These are phyloP conservation scores for Obelidium mucronatum DNA, from an alignment of 192 early-diverging fungal genomes.

Conservation along the genomic window DNA sequence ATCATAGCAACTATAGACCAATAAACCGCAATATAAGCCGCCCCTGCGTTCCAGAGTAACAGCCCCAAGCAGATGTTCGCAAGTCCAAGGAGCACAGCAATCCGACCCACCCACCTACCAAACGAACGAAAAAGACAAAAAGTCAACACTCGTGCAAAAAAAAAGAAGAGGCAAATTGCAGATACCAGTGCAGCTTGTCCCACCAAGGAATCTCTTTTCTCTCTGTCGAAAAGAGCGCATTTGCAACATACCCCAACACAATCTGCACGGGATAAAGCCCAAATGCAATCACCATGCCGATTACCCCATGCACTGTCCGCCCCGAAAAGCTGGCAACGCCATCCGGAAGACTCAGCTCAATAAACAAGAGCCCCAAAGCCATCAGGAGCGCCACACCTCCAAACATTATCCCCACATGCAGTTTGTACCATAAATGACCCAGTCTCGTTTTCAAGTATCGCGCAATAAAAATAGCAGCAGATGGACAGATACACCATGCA, in stretches of 20 bases:
- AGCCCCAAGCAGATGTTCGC: slow-evolving; percentile 8
- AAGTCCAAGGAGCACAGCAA: background rate
- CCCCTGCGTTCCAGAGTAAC: background rate
- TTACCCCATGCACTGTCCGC: background rate
- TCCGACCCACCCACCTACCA: slow-evolving; percentile 3
- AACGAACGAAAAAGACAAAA: background rate
- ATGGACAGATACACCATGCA: slow-evolving; percentile 44
- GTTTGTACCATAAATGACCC: slow-evolving; percentile 47
- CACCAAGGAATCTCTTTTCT: slow-evolving; percentile 42
- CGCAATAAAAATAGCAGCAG: slow-evolving; percentile 45
- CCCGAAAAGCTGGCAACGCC: slow-evolving; percentile 10
- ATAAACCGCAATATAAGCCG: background rate
- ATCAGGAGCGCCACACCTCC: slow-evolving; percentile 24
- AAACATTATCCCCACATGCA: slow-evolving; percentile 46
- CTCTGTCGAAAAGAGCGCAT: slow-evolving; percentile 37
- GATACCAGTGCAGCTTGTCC: slow-evolving; percentile 53
- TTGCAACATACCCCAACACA: slow-evolving; percentile 40
- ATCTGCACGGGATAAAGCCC: slow-evolving; percentile 34
- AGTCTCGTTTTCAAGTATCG: slow-evolving; percentile 46
- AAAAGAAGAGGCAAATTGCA: slow-evolving; percentile 45
- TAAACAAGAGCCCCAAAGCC: slow-evolving; percentile 30
- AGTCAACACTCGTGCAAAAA: background rate
- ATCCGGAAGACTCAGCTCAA: slow-evolving; percentile 29
- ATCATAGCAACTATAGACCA: background rate
- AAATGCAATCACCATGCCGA: slow-evolving; percentile 21